Conservation (phyloP, 1,284 basidiomycete genomes). For the Ustilago cynodontis region DNA sequence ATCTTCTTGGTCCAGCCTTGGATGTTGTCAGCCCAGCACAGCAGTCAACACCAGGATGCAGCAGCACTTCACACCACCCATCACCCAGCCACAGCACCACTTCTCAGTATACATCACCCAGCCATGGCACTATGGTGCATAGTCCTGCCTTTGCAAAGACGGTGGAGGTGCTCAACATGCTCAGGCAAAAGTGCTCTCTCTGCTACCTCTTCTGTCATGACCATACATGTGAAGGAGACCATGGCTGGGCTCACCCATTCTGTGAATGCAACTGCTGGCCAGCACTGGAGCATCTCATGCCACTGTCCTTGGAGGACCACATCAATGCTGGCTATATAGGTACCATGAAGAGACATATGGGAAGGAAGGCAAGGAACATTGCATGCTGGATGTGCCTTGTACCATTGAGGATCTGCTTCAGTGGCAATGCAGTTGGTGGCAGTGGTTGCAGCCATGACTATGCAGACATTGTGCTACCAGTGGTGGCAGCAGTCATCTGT, state of each 20-base stretch:
- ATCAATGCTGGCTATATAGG: slow-evolving; percentile 4
- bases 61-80: background rate
- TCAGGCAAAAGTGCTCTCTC: background rate
- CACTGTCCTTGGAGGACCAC: background rate
- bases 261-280: background rate
- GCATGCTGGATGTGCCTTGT: background rate
- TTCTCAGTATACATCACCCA: background rate
- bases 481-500: slow-evolving; percentile 1
- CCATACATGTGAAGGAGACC: slow-evolving; percentile 3
- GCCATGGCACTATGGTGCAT: background rate
- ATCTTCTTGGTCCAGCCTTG: background rate
- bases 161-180: background rate
- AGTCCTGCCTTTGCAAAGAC: background rate
- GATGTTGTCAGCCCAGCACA: background rate
- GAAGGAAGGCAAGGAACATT: background rate
- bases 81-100: no score
- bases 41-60: background rate
- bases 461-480: slow-evolving; percentile 1
- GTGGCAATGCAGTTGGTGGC: background rate
- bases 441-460: background rate
- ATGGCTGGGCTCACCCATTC: background rate
- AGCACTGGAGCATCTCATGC: background rate
- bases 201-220: slow-evolving; percentile 10
- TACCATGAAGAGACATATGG: background rate
- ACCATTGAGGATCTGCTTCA: background rate